Conservation (phyloP, 352 stramenopile species). For the Phytopythium sindhum region DNA sequence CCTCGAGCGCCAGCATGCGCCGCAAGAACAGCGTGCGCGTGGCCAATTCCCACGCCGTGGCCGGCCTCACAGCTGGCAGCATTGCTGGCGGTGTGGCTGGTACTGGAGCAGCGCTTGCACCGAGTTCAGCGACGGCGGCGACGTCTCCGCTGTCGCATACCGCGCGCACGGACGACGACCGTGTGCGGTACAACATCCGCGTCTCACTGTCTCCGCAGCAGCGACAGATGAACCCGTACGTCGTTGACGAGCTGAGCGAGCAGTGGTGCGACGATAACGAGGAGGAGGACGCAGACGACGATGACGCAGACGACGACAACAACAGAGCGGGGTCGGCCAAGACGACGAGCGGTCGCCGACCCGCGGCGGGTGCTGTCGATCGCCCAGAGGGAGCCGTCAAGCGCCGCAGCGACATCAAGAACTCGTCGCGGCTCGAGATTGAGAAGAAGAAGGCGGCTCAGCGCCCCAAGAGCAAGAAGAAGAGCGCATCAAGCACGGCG, state of each 20-base stretch:
- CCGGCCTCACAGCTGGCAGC: background rate
- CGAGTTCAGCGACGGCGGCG: background rate
- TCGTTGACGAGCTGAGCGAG: slow-evolving; percentile 20
- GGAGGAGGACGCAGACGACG: slow-evolving; percentile 22
- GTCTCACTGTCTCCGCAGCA: slow-evolving; percentile 44
- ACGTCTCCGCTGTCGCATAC: background rate
- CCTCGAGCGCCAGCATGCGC: slow-evolving; percentile 42
- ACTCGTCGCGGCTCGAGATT: slow-evolving; percentile 49
- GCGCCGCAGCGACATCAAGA: slow-evolving; percentile 64
- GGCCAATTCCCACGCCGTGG: slow-evolving; percentile 5
- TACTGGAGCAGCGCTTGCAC: background rate
- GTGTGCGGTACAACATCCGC: slow-evolving; percentile 73
- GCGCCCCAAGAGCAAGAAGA: slow-evolving; percentile 42
- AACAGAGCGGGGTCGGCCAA: background rate
- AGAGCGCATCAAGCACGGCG: slow-evolving; percentile 6
- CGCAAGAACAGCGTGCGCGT: slow-evolving; percentile 75
- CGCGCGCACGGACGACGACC: slow-evolving; percentile 51
- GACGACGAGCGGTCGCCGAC: background rate
- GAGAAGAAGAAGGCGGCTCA: slow-evolving; percentile 56
- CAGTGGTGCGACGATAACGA: slow-evolving; percentile 18
- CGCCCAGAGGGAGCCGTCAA: slow-evolving; percentile 25
- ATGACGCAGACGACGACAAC: slow-evolving; percentile 14
- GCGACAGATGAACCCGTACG: slow-evolving; percentile 63
- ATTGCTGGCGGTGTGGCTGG: background rate
- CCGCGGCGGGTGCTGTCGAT: background rate